Evolutionary conservation across 495 filamentous ascomycete genomes (phyloP).

Genomic region (Letharia lupina): DNA sequence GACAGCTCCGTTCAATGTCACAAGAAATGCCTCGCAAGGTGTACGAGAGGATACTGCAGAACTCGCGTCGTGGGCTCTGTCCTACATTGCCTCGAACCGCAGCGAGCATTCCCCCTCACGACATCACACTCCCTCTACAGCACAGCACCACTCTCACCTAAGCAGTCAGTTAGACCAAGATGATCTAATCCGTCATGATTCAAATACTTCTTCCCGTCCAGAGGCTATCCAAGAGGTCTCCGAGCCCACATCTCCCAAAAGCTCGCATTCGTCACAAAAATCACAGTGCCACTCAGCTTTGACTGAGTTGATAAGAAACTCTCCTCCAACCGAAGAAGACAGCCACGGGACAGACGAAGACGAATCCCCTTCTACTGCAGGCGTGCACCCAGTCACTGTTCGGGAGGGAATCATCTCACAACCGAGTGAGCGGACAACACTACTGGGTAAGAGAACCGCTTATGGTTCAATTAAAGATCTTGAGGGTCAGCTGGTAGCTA

Average conservation of each 20-base stretch:
- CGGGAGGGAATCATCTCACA: slow-evolving; percentile 26
- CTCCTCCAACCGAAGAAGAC: slow-evolving; percentile 34
- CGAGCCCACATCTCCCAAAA: slow-evolving; percentile 48
- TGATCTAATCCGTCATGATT: slow-evolving; percentile 8
- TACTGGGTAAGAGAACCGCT: slow-evolving; percentile 27
- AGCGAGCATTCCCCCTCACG: slow-evolving; percentile 25
- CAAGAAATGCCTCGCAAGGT: slow-evolving; percentile 61
- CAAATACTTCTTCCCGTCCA: slow-evolving; percentile 25
- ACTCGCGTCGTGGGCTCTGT: slow-evolving; percentile 77
- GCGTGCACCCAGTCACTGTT: slow-evolving; percentile 18
- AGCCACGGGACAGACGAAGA: slow-evolving; percentile 23
- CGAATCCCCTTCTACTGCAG: slow-evolving; percentile 3
- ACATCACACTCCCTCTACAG: slow-evolving; percentile 8
- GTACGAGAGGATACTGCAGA: slow-evolving; percentile 89
- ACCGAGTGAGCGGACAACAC: slow-evolving; percentile 28
- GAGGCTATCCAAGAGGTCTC: slow-evolving; percentile 52
- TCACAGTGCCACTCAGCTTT: slow-evolving; percentile 48
- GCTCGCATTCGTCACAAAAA: slow-evolving; percentile 16
- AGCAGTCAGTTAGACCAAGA: slow-evolving; percentile 11
- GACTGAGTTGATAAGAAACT: slow-evolving; percentile 53
- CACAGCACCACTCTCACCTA: slow-evolving; percentile 4
- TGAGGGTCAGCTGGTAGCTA: slow-evolving; percentile 26
- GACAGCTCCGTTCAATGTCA: slow-evolving; percentile 49
- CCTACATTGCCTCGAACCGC: slow-evolving; percentile 43
- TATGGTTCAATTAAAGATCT: slow-evolving; percentile 27